phyloP scores from a whole-genome alignment of 176 grass and related monocot species.

The Olyra latifolia region DNA sequence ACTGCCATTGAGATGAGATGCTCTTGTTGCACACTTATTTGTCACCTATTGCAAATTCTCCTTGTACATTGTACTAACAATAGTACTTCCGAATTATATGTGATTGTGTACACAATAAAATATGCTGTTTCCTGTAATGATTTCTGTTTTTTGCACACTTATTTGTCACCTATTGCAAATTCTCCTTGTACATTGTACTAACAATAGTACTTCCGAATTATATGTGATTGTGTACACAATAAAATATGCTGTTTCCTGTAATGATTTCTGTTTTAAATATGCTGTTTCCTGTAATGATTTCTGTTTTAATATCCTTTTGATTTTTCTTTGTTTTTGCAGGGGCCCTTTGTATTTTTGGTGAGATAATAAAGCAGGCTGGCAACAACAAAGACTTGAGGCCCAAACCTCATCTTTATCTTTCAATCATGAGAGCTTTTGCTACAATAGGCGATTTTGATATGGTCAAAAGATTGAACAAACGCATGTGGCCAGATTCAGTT shows the following conservation, averaged over 20 bases:
- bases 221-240: background rate
- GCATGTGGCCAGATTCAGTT: conserved; percentile 81
- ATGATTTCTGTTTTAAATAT: conserved; percentile 25
- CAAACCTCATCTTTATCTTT: conserved; percentile 92
- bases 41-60: conserved; percentile 9
- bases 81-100: background rate
- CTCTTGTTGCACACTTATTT: conserved; percentile 10
- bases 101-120: background rate
- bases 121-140: background rate
- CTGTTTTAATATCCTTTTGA: conserved; percentile 26
- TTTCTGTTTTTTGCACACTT: conserved; percentile 17
- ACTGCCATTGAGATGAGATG: background rate
- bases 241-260: conserved; percentile 7
- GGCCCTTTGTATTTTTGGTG: conserved; percentile 89
- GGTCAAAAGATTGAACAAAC: conserved; percentile 61
- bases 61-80: background rate
- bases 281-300: conserved; percentile 4
- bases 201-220: background rate
- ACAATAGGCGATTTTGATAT: conserved; percentile 77
- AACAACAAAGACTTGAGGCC: conserved; percentile 62
- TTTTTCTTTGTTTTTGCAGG: conserved; percentile 46
- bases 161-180: conserved; percentile 7
- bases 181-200: background rate
- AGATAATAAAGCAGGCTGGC: conserved; percentile 84
- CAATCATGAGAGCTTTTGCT: conserved; percentile 89